phyloP scores from a whole-genome alignment of 2,329 filamentous ascomycete genomes.

The Epichloe amarillans region DNA sequence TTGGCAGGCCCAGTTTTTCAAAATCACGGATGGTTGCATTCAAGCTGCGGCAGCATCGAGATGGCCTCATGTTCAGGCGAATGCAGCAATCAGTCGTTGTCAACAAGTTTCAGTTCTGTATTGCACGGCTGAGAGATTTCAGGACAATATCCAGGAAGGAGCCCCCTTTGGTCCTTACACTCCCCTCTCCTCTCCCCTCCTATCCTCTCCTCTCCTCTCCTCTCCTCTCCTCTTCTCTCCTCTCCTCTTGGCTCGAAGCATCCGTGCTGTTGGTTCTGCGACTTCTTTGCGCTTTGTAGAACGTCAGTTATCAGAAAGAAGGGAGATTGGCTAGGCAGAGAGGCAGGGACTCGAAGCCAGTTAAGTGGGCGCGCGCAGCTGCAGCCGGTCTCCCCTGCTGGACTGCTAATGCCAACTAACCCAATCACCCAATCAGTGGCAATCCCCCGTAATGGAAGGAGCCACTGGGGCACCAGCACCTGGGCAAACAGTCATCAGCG shows the following conservation, averaged over 20 bases:
- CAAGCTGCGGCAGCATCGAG: conserved; percentile 2
- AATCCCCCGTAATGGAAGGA: neutral
- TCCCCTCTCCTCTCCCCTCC: neutral
- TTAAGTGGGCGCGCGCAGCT: too few species aligned
- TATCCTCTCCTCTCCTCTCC: neutral
- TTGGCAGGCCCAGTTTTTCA: neutral
- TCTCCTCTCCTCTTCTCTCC: neutral
- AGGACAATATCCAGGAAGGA: neutral
- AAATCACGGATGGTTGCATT: neutral
- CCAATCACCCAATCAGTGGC: too few species aligned
- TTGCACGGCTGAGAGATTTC: neutral
- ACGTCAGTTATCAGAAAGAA: neutral
- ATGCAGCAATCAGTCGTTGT: neutral
- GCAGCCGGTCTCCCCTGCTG: too few species aligned
- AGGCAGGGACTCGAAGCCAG: too few species aligned
- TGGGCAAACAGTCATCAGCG: too few species aligned
- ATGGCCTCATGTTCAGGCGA: neutral
- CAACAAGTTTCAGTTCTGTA: neutral
- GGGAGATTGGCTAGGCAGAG: too few species aligned
- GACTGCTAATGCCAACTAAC: too few species aligned
- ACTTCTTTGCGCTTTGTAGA: neutral
- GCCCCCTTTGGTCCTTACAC: neutral
- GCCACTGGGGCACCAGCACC: neutral
- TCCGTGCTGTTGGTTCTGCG: neutral
- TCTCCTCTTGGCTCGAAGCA: neutral